Percentiles rank a stretch among this genome's conserved stretches.
Evolutionary conservation across 179 eudicot species (phyloP).

Genomic region (Carnegiea gigantea): DNA sequence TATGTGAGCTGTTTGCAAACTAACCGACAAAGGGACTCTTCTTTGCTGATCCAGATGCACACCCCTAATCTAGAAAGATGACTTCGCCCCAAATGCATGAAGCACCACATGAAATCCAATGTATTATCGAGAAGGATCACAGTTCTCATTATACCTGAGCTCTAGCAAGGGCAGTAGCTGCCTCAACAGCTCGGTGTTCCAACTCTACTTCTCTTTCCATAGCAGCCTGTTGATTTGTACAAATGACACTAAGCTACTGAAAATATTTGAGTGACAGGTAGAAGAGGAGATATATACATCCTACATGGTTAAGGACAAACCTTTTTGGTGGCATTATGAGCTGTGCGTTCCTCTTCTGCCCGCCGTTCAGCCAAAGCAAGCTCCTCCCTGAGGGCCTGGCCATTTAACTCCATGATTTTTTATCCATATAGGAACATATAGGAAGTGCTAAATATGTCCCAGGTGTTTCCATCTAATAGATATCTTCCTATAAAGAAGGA

Average conservation of each 20-base stretch:
- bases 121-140: neutral
- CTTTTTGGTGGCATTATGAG: slow-evolving; percentile 94
- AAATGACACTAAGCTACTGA: slow-evolving; percentile 12
- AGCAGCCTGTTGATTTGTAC: slow-evolving; percentile 57
- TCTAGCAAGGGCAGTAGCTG: slow-evolving; percentile 92
- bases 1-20: neutral
- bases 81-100: neutral
- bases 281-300: neutral
- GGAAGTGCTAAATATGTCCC: neutral
- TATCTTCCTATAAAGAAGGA: slow-evolving; percentile 4
- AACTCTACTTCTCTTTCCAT: slow-evolving; percentile 99
- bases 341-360: slow-evolving; percentile 94
- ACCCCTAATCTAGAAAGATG: neutral
- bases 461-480: slow-evolving; percentile 1
- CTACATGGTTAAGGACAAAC: slow-evolving; percentile 32
- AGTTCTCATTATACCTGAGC: slow-evolving; percentile 56
- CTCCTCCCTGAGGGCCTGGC: slow-evolving; percentile 91
- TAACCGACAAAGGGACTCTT: neutral
- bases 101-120: neutral
- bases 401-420: slow-evolving; percentile 10
- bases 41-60: neutral
- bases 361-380: slow-evolving; percentile 87
- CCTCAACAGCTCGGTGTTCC: slow-evolving; percentile 92
- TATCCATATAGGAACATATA: neutral
- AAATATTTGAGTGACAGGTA: neutral